These are phyloP conservation scores for Fusarium austroafricanum DNA, from an alignment of 2,329 filamentous ascomycete genomes.

Conservation along the genomic window DNA sequence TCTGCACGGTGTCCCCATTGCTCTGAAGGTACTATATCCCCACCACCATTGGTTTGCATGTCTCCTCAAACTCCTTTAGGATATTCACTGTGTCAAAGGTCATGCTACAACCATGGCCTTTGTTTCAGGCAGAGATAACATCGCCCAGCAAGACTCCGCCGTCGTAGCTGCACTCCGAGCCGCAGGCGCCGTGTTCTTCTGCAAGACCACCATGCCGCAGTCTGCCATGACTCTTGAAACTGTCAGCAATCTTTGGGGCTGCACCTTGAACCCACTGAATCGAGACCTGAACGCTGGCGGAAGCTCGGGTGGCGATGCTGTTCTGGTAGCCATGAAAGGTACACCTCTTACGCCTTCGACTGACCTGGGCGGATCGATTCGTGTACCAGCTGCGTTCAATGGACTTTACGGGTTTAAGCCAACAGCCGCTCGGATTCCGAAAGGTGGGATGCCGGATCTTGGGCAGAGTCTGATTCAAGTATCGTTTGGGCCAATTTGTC, in stretches of 20 bases:
- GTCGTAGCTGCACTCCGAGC: not conserved
- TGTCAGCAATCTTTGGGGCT: conserved; percentile 70
- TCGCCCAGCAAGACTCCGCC: not conserved
- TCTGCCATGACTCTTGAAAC: conserved; percentile 64
- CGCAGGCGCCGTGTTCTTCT: conserved; percentile 70
- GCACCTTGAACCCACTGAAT: conserved; percentile 70
- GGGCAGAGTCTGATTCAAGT: conserved; percentile 51
- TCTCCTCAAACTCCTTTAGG: not conserved
- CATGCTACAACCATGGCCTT: conserved; percentile 2
- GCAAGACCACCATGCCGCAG: conserved; percentile 75
- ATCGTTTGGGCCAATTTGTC: conserved; percentile 53
- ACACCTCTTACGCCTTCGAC: conserved; percentile 48
- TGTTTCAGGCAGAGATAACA: not conserved
- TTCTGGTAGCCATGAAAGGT: conserved; percentile 51
- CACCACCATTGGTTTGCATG: no score
- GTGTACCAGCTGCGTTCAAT: conserved; percentile 49
- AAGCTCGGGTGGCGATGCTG: conserved; percentile 65
- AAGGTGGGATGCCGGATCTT: conserved; percentile 20
- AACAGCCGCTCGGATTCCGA: conserved; percentile 33
- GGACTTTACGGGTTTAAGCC: conserved; percentile 38
- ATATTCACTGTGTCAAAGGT: not conserved
- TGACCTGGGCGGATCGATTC: conserved; percentile 51
- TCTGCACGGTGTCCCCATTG: not conserved
- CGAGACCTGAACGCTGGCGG: conserved; percentile 68
- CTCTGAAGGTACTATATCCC: not conserved